Conservation (phyloP, 345 rosid genomes). For the Jatropha curcas region DNA sequence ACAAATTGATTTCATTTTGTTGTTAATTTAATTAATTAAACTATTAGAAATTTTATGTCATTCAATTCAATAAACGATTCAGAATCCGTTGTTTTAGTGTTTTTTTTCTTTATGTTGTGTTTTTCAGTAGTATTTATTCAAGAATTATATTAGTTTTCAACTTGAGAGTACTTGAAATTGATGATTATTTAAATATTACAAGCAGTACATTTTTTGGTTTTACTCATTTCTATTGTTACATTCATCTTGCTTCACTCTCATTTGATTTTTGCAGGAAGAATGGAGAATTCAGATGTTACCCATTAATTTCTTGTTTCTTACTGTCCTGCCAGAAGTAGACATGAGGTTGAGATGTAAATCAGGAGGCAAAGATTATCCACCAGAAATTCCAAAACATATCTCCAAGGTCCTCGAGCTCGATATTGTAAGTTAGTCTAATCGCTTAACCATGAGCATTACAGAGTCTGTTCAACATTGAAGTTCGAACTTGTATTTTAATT, state of each 20-base stretch:
- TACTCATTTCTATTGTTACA: neutral
- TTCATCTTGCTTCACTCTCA: too few species aligned
- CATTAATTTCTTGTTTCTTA: constrained; percentile 60
- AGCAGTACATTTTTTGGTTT: too few species aligned
- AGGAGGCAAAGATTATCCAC: constrained; percentile 69
- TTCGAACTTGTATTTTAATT: too few species aligned
- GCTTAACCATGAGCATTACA: too few species aligned
- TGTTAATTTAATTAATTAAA: too few species aligned
- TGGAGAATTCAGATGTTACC: constrained; percentile 97
- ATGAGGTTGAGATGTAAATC: constrained; percentile 72
- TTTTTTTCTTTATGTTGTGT: too few species aligned
- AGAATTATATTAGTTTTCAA: too few species aligned
- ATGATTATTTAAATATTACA: neutral
- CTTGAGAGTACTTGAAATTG: too few species aligned
- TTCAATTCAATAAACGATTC: neutral
- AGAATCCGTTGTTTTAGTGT: too few species aligned
- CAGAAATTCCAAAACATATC: constrained; percentile 53
- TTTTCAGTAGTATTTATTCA: too few species aligned
- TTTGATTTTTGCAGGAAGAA: constrained; percentile 49
- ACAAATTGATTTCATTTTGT: neutral
- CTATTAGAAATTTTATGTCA: too few species aligned
- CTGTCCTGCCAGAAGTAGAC: constrained; percentile 80
- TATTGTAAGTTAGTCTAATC: constrained; percentile 68
- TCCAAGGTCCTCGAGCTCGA: constrained; percentile 72
- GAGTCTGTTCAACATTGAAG: too few species aligned